Evolutionary conservation across 768 basidiomycete genomes (phyloP).

Genomic region (Rhizopogon roseolus): DNA sequence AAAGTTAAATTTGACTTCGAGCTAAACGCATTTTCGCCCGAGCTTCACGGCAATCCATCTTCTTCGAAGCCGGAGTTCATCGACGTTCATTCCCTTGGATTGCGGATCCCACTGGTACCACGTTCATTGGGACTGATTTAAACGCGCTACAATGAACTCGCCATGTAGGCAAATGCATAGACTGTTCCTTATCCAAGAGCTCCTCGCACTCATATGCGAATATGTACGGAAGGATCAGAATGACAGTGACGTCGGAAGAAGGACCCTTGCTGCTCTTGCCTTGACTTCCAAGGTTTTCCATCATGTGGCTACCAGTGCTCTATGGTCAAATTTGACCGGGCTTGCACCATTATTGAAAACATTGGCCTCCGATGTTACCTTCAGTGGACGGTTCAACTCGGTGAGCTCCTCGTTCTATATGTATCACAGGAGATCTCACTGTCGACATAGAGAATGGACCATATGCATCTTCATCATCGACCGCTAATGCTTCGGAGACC

Average conservation of each 20-base stretch:
- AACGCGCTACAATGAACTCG: background rate
- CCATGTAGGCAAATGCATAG: slow-evolving; percentile 1
- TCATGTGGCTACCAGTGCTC: slow-evolving; percentile 2
- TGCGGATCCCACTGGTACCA: too few relatives aligned
- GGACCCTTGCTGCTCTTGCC: slow-evolving; percentile 8
- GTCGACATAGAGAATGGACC: background rate
- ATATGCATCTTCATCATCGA: background rate
- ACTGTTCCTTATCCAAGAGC: slow-evolving; percentile 2
- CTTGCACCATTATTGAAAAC: slow-evolving; percentile 1
- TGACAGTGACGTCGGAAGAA: background rate
- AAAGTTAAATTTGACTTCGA: too few relatives aligned
- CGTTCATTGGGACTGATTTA: background rate
- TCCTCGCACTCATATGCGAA: slow-evolving; percentile 1
- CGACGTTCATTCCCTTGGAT: too few relatives aligned
- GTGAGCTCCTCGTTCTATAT: background rate
- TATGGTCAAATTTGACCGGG: slow-evolving; percentile 3
- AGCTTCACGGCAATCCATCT: too few relatives aligned
- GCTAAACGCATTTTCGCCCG: too few relatives aligned
- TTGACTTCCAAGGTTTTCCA: slow-evolving; percentile 6
- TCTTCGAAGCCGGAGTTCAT: too few relatives aligned
- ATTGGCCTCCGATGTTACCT: background rate
- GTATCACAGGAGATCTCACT: background rate
- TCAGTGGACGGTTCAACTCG: background rate
- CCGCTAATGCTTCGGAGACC: background rate
- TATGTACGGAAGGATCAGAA: background rate